Evolutionary conservation across 2,329 filamentous ascomycete genomes (phyloP).

Genomic region (Coniochaeta sp.): DNA sequence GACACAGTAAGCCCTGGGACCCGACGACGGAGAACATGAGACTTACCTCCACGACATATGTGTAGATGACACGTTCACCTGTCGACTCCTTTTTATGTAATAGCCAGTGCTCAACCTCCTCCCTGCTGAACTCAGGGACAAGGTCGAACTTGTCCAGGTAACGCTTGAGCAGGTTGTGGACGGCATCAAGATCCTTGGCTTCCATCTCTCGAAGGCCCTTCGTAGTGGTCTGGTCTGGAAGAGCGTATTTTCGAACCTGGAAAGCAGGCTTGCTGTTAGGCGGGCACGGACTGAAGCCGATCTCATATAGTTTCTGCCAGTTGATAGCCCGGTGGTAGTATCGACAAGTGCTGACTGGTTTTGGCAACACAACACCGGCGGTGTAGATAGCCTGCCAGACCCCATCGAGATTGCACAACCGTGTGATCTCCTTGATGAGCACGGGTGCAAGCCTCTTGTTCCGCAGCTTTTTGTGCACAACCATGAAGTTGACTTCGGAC

Average conservation of each 20-base stretch:
- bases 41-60: slow-evolving; percentile 76
- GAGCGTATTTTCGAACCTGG: slow-evolving; percentile 78
- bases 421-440: slow-evolving; percentile 95
- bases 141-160: slow-evolving; percentile 79
- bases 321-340: slow-evolving; percentile 93
- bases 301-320: slow-evolving; percentile 93
- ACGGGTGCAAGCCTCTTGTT: slow-evolving; percentile 88
- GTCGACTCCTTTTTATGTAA: slow-evolving; percentile 57
- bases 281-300: slow-evolving; percentile 87
- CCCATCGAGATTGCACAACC: slow-evolving; percentile 76
- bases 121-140: slow-evolving; percentile 69
- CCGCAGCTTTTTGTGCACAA: slow-evolving; percentile 95
- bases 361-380: slow-evolving; percentile 82
- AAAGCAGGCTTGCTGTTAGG: slow-evolving; percentile 73
- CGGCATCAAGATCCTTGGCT: slow-evolving; percentile 66
- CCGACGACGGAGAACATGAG: not conserved
- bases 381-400: slow-evolving; percentile 97
- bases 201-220: slow-evolving; percentile 76
- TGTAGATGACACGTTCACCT: slow-evolving; percentile 82
- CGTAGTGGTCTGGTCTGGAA: slow-evolving; percentile 67
- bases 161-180: slow-evolving; percentile 64
- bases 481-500: slow-evolving; percentile 96
- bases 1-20: slow-evolving; percentile 2
- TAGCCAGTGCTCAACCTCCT: slow-evolving; percentile 85
- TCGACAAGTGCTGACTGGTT: slow-evolving; percentile 83